phyloP scores from a whole-genome alignment of 805 yeast species.

The Candida incommunis region DNA sequence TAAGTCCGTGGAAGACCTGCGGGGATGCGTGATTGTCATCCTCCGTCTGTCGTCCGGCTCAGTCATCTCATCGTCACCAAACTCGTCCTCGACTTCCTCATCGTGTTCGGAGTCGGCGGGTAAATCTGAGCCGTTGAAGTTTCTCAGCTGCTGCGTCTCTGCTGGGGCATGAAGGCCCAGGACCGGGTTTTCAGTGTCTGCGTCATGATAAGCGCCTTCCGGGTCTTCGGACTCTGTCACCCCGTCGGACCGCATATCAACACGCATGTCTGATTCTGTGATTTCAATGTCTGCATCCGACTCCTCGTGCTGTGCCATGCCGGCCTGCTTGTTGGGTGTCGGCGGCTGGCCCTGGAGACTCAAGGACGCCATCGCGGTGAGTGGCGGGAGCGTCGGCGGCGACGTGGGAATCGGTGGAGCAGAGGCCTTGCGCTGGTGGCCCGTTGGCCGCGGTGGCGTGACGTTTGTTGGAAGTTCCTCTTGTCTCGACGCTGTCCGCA shows the following conservation, averaged over 20 bases:
- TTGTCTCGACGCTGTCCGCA: too few relatives aligned
- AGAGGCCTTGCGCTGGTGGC: neutral
- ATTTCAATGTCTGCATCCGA: neutral
- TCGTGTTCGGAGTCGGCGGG: slow-evolving; percentile 3
- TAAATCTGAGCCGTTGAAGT: neutral
- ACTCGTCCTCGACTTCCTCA: slow-evolving; percentile 11
- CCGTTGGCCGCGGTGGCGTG: neutral
- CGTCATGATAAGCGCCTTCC: slow-evolving; percentile 1
- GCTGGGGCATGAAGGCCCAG: slow-evolving; percentile 1
- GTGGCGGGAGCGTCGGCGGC: neutral
- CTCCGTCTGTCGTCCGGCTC: slow-evolving; percentile 12
- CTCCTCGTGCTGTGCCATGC: slow-evolving; percentile 1
- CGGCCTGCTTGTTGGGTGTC: neutral
- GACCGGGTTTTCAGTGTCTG: slow-evolving; percentile 2
- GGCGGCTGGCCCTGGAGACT: neutral
- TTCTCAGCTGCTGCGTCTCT: neutral
- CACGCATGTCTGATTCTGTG: neutral
- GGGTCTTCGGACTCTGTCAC: slow-evolving; percentile 2
- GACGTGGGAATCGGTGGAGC: neutral
- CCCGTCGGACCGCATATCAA: neutral
- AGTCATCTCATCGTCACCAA: slow-evolving; percentile 17
- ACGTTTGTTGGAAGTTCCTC: neutral
- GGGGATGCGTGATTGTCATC: neutral
- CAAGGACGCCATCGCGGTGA: neutral
- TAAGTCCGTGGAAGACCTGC: neutral